These are phyloP conservation scores for Fragosphaeria purpurea DNA, from an alignment of 2,329 filamentous ascomycete genomes.

Conservation along the genomic window DNA sequence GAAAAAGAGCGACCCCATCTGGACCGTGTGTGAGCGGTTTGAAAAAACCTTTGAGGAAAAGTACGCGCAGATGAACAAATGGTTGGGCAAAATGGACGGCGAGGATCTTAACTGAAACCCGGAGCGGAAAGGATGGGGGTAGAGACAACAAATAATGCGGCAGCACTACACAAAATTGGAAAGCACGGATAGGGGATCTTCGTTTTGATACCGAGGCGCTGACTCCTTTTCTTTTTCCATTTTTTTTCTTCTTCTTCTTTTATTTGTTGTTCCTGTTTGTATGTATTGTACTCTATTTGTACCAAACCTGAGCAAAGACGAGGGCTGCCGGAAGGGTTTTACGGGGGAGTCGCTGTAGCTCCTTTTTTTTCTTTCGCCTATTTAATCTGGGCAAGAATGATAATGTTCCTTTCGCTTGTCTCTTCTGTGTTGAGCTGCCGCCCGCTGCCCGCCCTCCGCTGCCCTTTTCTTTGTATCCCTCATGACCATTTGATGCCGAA, in stretches of 20 bases:
- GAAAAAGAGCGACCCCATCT: conserved; percentile 45
- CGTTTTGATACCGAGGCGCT: no score
- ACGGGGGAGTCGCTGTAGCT: no score
- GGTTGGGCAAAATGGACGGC: conserved; percentile 44
- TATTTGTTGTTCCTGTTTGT: neutral
- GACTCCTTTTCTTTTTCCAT: neutral
- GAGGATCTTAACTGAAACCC: conserved; percentile 24
- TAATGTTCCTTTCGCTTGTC: neutral
- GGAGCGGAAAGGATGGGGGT: neutral
- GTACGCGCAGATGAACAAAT: conserved; percentile 48
- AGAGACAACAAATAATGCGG: no score
- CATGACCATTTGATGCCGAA: conserved; percentile 53
- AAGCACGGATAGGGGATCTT: no score
- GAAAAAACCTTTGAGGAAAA: conserved; percentile 38
- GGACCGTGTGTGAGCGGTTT: conserved; percentile 43
- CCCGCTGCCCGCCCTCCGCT: no score
- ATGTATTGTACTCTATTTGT: no score
- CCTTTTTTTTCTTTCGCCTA: no score
- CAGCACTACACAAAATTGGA: no score
- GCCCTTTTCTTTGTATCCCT: neutral
- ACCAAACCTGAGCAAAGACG: no score
- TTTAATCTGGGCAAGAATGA: no score
- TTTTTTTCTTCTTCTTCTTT: neutral
- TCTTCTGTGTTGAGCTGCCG: neutral
- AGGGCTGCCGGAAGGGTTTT: no score